Evolutionary conservation across 2,329 filamentous ascomycete genomes (phyloP), one percentile per base, ranked within the genome.

Genomic region (Sporothrix pseudoabietina): DNA sequence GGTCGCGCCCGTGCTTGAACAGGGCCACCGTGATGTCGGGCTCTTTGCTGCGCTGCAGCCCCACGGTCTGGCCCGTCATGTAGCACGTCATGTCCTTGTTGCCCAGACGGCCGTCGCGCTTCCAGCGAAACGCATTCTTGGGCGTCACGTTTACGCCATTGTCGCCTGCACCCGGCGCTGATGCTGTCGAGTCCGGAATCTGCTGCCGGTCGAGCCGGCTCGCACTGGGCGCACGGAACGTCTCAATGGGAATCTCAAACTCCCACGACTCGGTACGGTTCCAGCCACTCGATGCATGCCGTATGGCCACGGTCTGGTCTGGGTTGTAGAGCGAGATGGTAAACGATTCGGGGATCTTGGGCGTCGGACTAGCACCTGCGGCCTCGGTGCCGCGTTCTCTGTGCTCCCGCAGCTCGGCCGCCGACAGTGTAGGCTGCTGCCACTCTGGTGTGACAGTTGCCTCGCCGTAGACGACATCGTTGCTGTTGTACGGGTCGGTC

Each of bases 11-110:
- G 22, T 88, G 87, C 76, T 91, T 90, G 85, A 94, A 97, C 78
- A 98, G 87, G 2, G 94, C 94, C n/a, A 98, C 87, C 0, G 94
- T 94, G 77, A 98, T 98, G 82, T 98, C 96, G 0, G 96, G 95
- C 80, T 99, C 96, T 80, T 93, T 95, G 83, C 87, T 92, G 84
- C 93, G 93, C 82, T 91, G 93, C 30, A 88, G 89, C 41, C 88
- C 88, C 0, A 92, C 88, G 14, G 89, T 91, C 80, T 90, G 92
- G 19, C 95, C 94, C 0, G 91, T 92, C 83, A 97, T 87, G 81
- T 92, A 94, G 82, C 94, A 98, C 1, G 92, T 94, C 85, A 97
- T 89, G 78, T 97, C 94, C 82, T 92, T 96, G 75, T 75, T 76
- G 73, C 90, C 92, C 72, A 97, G 83, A 76, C 94, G 91, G 75